phyloP scores from a whole-genome alignment of 805 yeast species.

The Hanseniaspora meyeri region DNA sequence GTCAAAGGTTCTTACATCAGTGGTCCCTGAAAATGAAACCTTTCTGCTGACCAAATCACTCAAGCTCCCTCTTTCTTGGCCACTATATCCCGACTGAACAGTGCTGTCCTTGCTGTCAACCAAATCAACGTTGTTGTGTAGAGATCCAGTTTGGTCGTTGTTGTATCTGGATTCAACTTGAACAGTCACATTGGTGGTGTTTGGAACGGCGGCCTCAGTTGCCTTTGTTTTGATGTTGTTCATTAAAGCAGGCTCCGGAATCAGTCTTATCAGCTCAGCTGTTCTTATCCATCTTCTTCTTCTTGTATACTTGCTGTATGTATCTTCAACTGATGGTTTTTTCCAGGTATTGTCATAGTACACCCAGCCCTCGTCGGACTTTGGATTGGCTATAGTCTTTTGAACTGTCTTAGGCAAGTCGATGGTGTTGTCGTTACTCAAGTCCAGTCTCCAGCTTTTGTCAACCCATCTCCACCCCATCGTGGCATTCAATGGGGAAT shows the following conservation, averaged over 20 bases:
- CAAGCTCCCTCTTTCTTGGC: too few species aligned
- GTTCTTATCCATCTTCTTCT: constrained; percentile 93
- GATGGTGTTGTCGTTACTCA: constrained; percentile 77
- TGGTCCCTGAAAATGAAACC: constrained; percentile 25
- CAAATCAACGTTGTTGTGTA: neutral
- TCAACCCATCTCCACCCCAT: constrained; percentile 94
- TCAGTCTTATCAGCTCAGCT: constrained; percentile 55
- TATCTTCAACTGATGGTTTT: constrained; percentile 74
- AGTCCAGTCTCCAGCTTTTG: constrained; percentile 78
- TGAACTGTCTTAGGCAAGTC: constrained; percentile 53
- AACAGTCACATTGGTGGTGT: constrained; percentile 1
- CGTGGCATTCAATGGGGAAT: constrained; percentile 37
- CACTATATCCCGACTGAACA: neutral
- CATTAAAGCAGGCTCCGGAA: constrained; percentile 7
- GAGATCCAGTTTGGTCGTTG: neutral
- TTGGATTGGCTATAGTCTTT: constrained; percentile 50
- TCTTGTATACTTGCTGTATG: constrained; percentile 82
- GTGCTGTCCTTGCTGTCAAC: neutral
- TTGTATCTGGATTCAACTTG: constrained; percentile 1
- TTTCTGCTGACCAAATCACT: constrained; percentile 19
- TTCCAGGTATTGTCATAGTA: constrained; percentile 93
- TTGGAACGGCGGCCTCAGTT: neutral
- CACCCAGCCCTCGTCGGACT: constrained; percentile 70
- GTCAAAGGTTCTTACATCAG: constrained; percentile 19
- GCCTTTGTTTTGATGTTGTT: neutral